Conservation (phyloP, 257 asterid species). For the Nicotiana sylvestris region DNA sequence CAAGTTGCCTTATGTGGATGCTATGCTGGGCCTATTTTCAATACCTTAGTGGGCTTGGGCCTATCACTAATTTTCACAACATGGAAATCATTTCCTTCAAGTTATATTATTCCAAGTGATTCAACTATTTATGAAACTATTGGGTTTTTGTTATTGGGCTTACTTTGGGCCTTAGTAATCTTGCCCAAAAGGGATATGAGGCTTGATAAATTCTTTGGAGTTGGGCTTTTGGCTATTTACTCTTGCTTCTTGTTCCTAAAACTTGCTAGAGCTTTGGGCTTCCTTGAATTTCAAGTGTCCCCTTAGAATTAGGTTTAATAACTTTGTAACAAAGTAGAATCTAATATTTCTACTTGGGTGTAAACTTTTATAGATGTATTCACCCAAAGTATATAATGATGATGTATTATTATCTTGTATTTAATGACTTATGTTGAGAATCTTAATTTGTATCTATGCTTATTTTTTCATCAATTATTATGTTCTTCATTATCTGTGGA, state of each 20-base stretch:
- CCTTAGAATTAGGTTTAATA: not conserved
- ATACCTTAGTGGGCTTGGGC: slow-evolving; percentile 70
- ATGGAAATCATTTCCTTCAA: slow-evolving; percentile 45
- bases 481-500: too few relatives aligned
- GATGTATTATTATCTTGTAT: not conserved
- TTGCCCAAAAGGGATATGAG: slow-evolving; percentile 59
- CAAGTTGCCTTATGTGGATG: slow-evolving; percentile 86
- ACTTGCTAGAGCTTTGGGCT: slow-evolving; percentile 13
- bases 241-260: slow-evolving; percentile 15
- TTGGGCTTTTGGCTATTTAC: slow-evolving; percentile 68
- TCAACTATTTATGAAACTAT: slow-evolving; percentile 49
- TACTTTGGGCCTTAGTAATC: slow-evolving; percentile 74
- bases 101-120: slow-evolving; percentile 41
- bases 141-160: slow-evolving; percentile 66
- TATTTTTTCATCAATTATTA: not conserved
- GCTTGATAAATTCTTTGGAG: slow-evolving; percentile 51
- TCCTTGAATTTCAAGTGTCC: not conserved
- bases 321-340: slow-evolving; percentile 4
- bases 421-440: not conserved
- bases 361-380: not conserved
- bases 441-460: not conserved
- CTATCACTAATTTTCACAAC: slow-evolving; percentile 55
- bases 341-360: not conserved
- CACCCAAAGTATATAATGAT: not conserved
- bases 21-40: slow-evolving; percentile 82